Evolutionary conservation across 768 basidiomycete genomes (phyloP), one percentile per base, ranked within the genome.

Genomic region (Pulveroboletus sp.): DNA sequence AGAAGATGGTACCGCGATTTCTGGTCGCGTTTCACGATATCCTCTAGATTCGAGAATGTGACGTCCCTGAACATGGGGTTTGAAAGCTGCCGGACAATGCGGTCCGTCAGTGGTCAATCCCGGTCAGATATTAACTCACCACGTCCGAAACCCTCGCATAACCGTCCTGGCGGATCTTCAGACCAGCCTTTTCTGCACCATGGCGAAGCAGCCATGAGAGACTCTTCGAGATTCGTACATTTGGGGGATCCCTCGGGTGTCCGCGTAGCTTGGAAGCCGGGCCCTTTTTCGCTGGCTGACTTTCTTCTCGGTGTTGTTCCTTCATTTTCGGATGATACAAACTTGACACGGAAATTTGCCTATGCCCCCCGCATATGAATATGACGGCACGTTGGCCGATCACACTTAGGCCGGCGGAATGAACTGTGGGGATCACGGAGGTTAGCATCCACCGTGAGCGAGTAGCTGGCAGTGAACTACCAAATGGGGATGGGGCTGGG

Each of bases 171-270:
- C 94, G 80, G 72, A 97, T 86, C 5, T 71, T 60, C 5, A 97
- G 63, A 1, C 84, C 81, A 53, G 94, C 85, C 31, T 79, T 80
- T 55, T 80, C 74, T 17, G 93, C 92, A 0, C 87, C 91, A 65
- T 98, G 95, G 4, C 94, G 80, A n/a, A 98, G 79, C 22, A 98
- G 72, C 79, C 87, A 97, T 0, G 93, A 86, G 9, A 98, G 70
- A 0, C 89, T 89, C 68, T 96, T 97, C 13, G 89, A 92, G 13
- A 89, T 58, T 11, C 82, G 77, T 6, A 87, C 79, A 42, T 86
- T 82, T 0, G 80, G 81, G 4, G 80, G 71, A 57, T 94, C 90
- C 41, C 67, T 73, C 0, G 78, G 76, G 17, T 75, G 68, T 14
- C 87, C 87, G 42, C 82, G 76, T 31, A 78, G 71, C 61, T 81